Conservation (phyloP, 2,329 filamentous ascomycete species). For the Tolypocladium tropicale region DNA sequence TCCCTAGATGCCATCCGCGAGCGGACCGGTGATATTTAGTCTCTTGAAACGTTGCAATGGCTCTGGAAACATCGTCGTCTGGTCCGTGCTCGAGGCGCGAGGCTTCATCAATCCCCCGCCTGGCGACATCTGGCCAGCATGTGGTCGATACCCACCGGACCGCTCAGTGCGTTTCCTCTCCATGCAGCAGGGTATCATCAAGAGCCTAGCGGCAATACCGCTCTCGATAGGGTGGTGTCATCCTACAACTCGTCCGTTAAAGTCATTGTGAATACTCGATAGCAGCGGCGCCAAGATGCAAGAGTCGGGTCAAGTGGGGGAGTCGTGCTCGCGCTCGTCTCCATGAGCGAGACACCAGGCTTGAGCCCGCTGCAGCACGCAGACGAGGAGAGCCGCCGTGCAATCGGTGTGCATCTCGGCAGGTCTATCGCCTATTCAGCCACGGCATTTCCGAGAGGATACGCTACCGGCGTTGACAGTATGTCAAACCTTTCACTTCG, state of each 20-base stretch:
- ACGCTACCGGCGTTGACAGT: no score
- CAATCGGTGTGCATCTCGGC: slow-evolving; percentile 1
- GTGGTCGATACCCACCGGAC: slow-evolving; percentile 24
- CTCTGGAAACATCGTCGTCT: slow-evolving; percentile 17
- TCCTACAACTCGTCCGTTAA: slow-evolving; percentile 24
- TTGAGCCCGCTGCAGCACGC: slow-evolving; percentile 6
- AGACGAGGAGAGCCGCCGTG: slow-evolving; percentile 9
- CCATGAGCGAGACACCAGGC: slow-evolving; percentile 12
- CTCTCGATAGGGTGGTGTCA: slow-evolving; percentile 23
- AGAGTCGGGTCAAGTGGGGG: not conserved
- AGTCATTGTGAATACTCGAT: slow-evolving; percentile 14
- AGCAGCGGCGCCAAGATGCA: not conserved
- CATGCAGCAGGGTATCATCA: slow-evolving; percentile 22
- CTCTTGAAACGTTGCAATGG: slow-evolving; percentile 12
- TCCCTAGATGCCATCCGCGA: not conserved
- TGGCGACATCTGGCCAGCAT: slow-evolving; percentile 18
- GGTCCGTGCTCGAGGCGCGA: slow-evolving; percentile 15
- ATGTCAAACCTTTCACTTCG: slow-evolving; percentile 23
- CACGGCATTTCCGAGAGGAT: no score
- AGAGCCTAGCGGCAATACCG: slow-evolving; percentile 8
- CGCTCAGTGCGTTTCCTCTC: slow-evolving; percentile 17
- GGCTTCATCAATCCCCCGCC: slow-evolving; percentile 9
- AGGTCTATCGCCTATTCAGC: not conserved
- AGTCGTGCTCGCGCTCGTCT: slow-evolving; percentile 19
- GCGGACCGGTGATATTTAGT: not conserved